Percentiles rank a stretch among this genome's conserved stretches.
Conservation (phyloP, 768 basidiomycete species). For the Fomitopsis serialis region DNA sequence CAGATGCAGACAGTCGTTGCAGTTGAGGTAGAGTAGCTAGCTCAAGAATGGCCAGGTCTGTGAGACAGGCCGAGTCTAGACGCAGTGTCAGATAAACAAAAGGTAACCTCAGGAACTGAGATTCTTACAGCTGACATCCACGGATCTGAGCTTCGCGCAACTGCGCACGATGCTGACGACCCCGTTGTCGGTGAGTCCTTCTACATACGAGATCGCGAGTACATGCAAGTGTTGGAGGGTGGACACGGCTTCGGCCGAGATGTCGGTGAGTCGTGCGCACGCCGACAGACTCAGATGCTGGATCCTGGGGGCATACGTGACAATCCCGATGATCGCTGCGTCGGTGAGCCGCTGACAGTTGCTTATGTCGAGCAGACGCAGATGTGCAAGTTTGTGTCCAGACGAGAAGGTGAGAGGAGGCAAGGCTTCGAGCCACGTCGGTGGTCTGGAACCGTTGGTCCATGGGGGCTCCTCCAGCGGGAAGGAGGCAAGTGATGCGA, state of each 20-base stretch:
- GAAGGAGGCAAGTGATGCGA: not conserved
- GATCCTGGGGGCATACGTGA: conserved; percentile 70
- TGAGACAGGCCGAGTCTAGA: conserved; percentile 47
- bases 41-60: conserved; percentile 82
- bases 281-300: conserved; percentile 74
- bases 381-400: conserved; percentile 55
- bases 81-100: not conserved
- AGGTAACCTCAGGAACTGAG: not conserved
- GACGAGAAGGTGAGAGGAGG: conserved; percentile 54
- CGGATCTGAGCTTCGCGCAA: conserved; percentile 70
- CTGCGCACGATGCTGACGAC: conserved; percentile 62
- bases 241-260: conserved; percentile 59
- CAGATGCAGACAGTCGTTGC: conserved; percentile 73
- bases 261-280: conserved; percentile 72
- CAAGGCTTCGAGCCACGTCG: conserved; percentile 56
- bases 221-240: conserved; percentile 72
- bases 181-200: conserved; percentile 73
- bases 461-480: not conserved
- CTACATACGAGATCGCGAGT: conserved; percentile 75
- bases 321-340: conserved; percentile 67
- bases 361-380: conserved; percentile 77
- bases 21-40: conserved; percentile 64
- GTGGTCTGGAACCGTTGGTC: conserved; percentile 27
- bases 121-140: conserved; percentile 83
- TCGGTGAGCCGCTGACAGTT: conserved; percentile 69